Percentiles rank a stretch among this genome's conserved stretches.
Evolutionary conservation across 23 red algal species (phyloP).

Genomic region (Gracilaria gracilis): DNA sequence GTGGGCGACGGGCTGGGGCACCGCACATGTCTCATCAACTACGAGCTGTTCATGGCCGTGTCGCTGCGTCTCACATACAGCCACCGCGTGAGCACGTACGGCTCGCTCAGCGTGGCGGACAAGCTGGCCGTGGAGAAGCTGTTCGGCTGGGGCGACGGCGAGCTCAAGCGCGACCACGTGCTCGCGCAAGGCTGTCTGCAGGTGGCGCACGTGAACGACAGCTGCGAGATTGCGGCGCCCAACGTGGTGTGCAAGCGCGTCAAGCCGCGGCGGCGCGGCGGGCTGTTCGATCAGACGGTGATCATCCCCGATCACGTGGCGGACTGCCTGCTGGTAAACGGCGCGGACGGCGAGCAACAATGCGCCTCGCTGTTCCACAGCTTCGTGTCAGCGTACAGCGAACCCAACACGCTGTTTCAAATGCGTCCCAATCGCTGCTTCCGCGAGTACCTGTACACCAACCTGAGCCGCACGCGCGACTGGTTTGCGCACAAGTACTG

Average conservation of each 20-base stretch:
- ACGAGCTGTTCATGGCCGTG: conserved; percentile 25
- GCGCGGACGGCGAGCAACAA: background rate
- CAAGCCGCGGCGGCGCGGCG: background rate
- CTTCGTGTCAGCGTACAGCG: conserved; percentile 36
- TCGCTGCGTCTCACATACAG: conserved; percentile 21
- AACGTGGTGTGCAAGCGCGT: conserved; percentile 41
- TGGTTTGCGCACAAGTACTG: conserved; percentile 58
- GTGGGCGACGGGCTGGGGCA: conserved; percentile 57
- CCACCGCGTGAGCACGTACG: conserved; percentile 45
- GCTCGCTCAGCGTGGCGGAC: conserved; percentile 32
- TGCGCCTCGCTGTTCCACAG: conserved; percentile 13
- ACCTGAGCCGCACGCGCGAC: conserved; percentile 29
- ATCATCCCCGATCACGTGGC: conserved; percentile 22
- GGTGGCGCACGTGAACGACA: conserved; percentile 9
- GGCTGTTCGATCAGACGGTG: conserved; percentile 43
- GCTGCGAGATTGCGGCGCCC: conserved; percentile 20
- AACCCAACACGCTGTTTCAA: conserved; percentile 65
- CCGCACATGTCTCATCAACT: conserved; percentile 19
- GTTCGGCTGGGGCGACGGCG: conserved; percentile 56
- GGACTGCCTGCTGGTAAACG: conserved; percentile 4
- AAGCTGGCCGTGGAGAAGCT: conserved; percentile 38
- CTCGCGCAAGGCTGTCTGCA: conserved; percentile 12
- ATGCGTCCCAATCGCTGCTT: conserved; percentile 43
- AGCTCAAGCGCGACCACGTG: conserved; percentile 11
- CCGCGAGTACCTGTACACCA: conserved; percentile 33